Percentiles rank a stretch among this genome's conserved stretches.
phyloP scores from a whole-genome alignment of 2,329 filamentous ascomycete species.

The Ophiocordyceps australis region DNA sequence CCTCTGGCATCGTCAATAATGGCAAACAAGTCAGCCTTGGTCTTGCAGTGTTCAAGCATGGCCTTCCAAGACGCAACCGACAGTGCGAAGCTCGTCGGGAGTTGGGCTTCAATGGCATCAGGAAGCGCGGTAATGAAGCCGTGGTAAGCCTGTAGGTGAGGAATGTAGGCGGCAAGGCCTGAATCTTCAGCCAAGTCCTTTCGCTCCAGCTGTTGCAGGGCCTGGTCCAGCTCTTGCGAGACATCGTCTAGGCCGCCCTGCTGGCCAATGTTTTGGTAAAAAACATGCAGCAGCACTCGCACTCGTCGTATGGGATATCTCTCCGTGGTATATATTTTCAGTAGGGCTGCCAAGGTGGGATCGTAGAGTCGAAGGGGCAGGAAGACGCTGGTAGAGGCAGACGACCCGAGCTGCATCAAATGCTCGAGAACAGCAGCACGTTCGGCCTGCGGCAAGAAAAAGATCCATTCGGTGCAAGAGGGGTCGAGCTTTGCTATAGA shows the following conservation, averaged over 20 bases:
- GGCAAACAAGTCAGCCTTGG: conserved; percentile 20
- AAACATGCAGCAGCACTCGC: conserved; percentile 29
- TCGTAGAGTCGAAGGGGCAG: conserved; percentile 22
- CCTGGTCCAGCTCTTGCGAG: conserved; percentile 17
- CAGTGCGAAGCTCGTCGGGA: conserved; percentile 12
- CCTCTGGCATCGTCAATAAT: conserved; percentile 29
- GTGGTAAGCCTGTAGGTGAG: conserved; percentile 27
- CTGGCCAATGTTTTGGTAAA: conserved; percentile 28
- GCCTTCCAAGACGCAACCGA: conserved; percentile 25
- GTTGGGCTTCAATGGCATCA: conserved; percentile 13
- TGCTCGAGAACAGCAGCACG: conserved; percentile 42
- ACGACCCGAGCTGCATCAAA: conserved; percentile 30
- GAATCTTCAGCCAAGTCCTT: conserved; percentile 24
- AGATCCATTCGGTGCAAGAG: conserved; percentile 37
- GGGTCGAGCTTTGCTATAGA: conserved; percentile 40
- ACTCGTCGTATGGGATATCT: conserved; percentile 33
- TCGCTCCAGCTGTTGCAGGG: conserved; percentile 14
- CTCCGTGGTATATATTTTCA: conserved; percentile 29
- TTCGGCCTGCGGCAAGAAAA: conserved; percentile 29
- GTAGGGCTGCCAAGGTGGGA: conserved; percentile 23
- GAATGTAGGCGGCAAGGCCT: conserved; percentile 22
- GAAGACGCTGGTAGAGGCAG: conserved; percentile 13
- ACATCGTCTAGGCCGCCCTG: conserved; percentile 19
- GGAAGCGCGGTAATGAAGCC: conserved; percentile 24
- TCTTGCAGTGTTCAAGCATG: conserved; percentile 18